Evolutionary conservation across 1,139 yeast species (phyloP).

Genomic region (Nakaseomyces nivariensis): DNA sequence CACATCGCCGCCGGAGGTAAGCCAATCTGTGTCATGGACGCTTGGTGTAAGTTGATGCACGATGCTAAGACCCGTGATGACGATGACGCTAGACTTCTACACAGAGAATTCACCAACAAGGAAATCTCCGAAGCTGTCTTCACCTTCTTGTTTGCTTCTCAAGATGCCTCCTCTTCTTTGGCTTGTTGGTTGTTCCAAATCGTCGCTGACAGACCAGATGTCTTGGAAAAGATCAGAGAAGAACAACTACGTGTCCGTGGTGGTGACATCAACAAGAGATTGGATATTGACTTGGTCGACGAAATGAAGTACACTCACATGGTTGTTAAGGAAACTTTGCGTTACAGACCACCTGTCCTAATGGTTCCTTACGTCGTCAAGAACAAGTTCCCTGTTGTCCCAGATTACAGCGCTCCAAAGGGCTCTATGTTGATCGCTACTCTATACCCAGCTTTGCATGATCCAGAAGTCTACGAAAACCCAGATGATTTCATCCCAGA

Average conservation of each 20-base stretch:
- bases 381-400: slow-evolving; percentile 72
- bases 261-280: slow-evolving; percentile 54
- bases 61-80: slow-evolving; percentile 51
- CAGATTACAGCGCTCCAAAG: slow-evolving; percentile 83
- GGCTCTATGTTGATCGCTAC: slow-evolving; percentile 97
- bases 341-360: slow-evolving; percentile 93
- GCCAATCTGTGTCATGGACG: slow-evolving; percentile 87
- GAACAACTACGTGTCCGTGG: slow-evolving; percentile 81
- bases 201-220: slow-evolving; percentile 90
- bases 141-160: slow-evolving; percentile 93
- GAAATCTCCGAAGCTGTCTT: slow-evolving; percentile 94
- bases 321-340: slow-evolving; percentile 85
- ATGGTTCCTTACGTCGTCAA: slow-evolving; percentile 97
- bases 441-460: slow-evolving; percentile 89
- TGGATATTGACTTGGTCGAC: slow-evolving; percentile 66
- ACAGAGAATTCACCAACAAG: slow-evolving; percentile 78
- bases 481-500: slow-evolving; percentile 94
- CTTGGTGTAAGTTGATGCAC: slow-evolving; percentile 82
- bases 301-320: slow-evolving; percentile 77
- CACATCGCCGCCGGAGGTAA: slow-evolving; percentile 70
- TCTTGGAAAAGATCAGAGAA: slow-evolving; percentile 71
- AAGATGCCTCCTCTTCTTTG: slow-evolving; percentile 95
- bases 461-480: slow-evolving; percentile 87
- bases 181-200: slow-evolving; percentile 98
- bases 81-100: slow-evolving; percentile 40